Conservation (phyloP, 2,329 filamentous ascomycete genomes). For the Curvularia hawaiiensis region DNA sequence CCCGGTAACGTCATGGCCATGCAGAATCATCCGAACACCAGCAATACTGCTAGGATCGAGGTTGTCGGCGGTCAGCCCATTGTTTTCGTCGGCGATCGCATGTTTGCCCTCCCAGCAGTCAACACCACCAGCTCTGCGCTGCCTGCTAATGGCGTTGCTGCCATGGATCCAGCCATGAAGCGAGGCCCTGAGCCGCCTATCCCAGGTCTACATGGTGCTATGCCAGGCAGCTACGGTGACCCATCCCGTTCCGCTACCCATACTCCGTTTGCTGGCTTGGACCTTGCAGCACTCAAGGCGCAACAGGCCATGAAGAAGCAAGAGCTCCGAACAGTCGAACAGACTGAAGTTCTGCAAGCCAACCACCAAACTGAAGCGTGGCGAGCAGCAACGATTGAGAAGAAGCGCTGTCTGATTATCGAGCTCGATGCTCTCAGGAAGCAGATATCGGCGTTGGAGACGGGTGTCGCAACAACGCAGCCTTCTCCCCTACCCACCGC, state of each 20-base stretch:
- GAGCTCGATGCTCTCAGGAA: conserved; percentile 45
- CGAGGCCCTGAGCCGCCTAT: conserved; percentile 14
- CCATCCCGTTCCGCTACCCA: conserved; percentile 27
- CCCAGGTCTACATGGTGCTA: conserved; percentile 18
- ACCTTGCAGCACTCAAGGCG: conserved; percentile 33
- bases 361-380: conserved; percentile 40
- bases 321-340: conserved; percentile 44
- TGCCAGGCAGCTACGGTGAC: conserved; percentile 16
- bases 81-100: conserved; percentile 38
- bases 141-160: conserved; percentile 13
- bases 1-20: conserved; percentile 32
- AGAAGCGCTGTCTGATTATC: conserved; percentile 44
- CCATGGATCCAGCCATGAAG: conserved; percentile 25
- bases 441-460: conserved; percentile 38
- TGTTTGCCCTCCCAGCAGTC: conserved; percentile 40
- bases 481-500: conserved; percentile 16
- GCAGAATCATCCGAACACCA: conserved; percentile 28
- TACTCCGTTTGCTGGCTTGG: conserved; percentile 30
- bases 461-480: conserved; percentile 17
- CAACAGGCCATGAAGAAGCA: conserved; percentile 41
- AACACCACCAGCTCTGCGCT: conserved; percentile 21
- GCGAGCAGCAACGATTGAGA: conserved; percentile 42
- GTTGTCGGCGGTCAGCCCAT: conserved; percentile 40
- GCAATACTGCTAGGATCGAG: conserved; percentile 34
- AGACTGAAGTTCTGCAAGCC: conserved; percentile 44